Base-by-base conservation (phyloP, 148 eudicot species). In the Beta vulgaris region DNA sequence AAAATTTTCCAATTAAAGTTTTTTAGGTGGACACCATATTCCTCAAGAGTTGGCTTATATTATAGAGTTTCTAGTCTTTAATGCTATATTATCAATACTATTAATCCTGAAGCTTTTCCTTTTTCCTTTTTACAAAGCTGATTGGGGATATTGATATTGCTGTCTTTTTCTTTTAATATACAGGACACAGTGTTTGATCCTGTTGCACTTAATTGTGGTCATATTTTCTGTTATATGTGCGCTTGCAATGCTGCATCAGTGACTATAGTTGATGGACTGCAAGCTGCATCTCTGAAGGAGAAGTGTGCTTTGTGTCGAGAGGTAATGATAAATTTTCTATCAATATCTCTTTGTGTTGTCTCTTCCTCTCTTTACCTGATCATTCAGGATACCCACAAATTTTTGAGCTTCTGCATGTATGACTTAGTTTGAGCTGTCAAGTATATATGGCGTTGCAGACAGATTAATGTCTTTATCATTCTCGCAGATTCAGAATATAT, bases 141-240 rank as follows among this genome's bases (percentile, higher is more conserved):
- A 58, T 58, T 11, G 7, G 0, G 28, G 53, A 48, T 23, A 35
- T 68, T 74, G 51, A 61, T 32, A 12, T 68, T 44, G 19, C 46
- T 13, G 19, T 31, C 16, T 58, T 0, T 29, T 65, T 49, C 7
- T 8, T 76, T 31, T 7, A 59, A n/a, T 65, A 43, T 31, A 69
- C 96, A 92, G 98, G 95, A 90, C 68, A 89, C 90, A 0, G 90
- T 92, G 53, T 94, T 92, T 80, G 97, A 94, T 59, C 90, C 97
- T 1, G 92, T 94, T 32, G 87, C 96, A 79, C 91, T 91, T 39
- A 82, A 84, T 19, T 92, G 97, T 72, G 96, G 97, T 40, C 98
- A 94, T 78, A 90, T 94, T 78, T 88, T 90, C 78, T 94, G 96
- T 70, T 86, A 89, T 76, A 84, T 86, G 78, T 94, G 98, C 77